Evolutionary conservation across 1,284 basidiomycete genomes (phyloP).

Genomic region (Pyrrhoderma noxium): DNA sequence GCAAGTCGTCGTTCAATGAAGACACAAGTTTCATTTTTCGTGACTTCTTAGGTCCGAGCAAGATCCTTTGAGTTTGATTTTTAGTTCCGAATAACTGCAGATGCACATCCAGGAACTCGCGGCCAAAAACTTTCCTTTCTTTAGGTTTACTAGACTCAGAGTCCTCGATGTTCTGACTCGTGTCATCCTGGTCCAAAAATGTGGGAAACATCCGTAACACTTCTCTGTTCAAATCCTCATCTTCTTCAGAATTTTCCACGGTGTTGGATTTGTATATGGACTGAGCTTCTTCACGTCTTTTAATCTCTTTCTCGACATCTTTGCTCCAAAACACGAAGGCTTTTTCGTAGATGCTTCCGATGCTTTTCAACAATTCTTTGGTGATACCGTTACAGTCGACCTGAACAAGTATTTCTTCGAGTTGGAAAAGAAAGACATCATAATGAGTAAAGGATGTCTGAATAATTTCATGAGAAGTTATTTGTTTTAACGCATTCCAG

Average conservation of each 20-base stretch:
- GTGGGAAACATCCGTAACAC: conserved; percentile 80
- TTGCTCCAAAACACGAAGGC: conserved; percentile 75
- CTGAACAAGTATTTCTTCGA: conserved; percentile 37
- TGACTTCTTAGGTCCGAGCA: neutral
- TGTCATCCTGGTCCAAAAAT: conserved; percentile 46
- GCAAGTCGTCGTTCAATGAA: neutral
- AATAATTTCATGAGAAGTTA: neutral
- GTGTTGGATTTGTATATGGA: conserved; percentile 76
- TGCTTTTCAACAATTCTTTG: conserved; percentile 29
- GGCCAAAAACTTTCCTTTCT: neutral
- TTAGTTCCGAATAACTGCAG: conserved; percentile 1
- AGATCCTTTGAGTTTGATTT: neutral
- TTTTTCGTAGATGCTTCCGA: conserved; percentile 58
- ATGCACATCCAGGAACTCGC: conserved; percentile 6
- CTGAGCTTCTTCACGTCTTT: conserved; percentile 56
- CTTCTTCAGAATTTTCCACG: conserved; percentile 53
- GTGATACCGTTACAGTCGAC: conserved; percentile 28
- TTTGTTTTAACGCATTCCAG: neutral
- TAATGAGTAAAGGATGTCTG: conserved; percentile 24
- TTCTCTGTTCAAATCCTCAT: conserved; percentile 77
- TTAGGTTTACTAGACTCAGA: neutral
- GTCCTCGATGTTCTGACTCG: conserved; percentile 21
- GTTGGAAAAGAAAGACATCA: conserved; percentile 40
- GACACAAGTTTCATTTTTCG: conserved; percentile 1
- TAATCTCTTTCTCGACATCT: conserved; percentile 69